A percentile compares a stretch with the other conserved stretches of the same genome.
Evolutionary conservation across 192 early-diverging fungal species (phyloP).

Genomic region (Diversispora eburnea): DNA sequence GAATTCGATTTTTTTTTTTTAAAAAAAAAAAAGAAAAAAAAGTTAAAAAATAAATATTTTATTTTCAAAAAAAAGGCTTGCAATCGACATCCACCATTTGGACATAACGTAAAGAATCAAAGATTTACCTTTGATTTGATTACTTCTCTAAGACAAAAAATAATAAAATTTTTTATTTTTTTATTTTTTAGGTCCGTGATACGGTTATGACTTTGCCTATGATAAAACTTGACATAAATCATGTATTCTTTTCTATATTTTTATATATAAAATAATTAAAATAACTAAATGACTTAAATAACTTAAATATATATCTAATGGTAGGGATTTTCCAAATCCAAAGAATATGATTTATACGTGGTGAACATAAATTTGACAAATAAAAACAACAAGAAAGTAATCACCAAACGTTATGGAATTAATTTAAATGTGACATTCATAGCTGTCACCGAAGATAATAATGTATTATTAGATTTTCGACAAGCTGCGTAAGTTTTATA

Average conservation of each 20-base stretch:
- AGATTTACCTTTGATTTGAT: constrained; percentile 9
- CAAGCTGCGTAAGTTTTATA: constrained; percentile 30
- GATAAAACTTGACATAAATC: not conserved
- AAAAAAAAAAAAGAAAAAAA: no score
- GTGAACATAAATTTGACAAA: constrained; percentile 9
- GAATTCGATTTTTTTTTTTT: not conserved
- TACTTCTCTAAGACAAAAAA: not conserved
- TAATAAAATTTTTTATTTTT: no score
- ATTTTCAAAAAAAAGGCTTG: not conserved
- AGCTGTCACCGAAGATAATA: constrained; percentile 14
- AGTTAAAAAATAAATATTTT: not conserved
- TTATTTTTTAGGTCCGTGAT: not conserved
- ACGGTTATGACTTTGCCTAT: not conserved
- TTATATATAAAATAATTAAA: not conserved
- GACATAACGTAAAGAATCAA: constrained; percentile 39
- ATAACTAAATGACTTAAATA: not conserved
- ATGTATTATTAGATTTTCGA: constrained; percentile 31
- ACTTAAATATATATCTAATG: not conserved
- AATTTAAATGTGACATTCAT: constrained; percentile 27
- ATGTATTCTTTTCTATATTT: no score
- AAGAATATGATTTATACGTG: constrained; percentile 8
- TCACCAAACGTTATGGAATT: constrained; percentile 18
- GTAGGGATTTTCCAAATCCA: not conserved
- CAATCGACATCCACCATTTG: constrained; percentile 60
- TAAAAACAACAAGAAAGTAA: not conserved